Evolutionary conservation across 1,139 yeast species (phyloP).

Genomic region (Geotrichum bryndzae): DNA sequence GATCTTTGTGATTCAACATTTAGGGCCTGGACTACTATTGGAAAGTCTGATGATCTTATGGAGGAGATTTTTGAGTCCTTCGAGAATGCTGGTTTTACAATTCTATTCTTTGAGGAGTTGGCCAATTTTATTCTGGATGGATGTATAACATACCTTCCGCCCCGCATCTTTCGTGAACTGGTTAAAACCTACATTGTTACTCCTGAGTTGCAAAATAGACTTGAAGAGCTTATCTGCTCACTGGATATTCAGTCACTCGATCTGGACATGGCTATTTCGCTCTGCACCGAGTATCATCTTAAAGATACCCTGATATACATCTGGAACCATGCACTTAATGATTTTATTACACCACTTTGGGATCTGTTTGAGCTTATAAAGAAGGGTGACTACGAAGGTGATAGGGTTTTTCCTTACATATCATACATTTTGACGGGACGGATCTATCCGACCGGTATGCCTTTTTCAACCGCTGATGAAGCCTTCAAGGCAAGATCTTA

Average conservation of each 20-base stretch:
- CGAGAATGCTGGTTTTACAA: conserved; percentile 30
- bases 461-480: conserved; percentile 19
- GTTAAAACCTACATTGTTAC: conserved; percentile 45
- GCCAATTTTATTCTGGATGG: conserved; percentile 48
- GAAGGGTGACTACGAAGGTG: conserved; percentile 23
- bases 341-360: conserved; percentile 60
- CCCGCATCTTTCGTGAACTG: conserved; percentile 54
- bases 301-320: conserved; percentile 60
- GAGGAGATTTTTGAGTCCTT: conserved; percentile 51
- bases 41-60: conserved; percentile 40
- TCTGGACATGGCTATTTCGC: conserved; percentile 58
- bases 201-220: conserved; percentile 40
- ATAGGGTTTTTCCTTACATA: conserved; percentile 53
- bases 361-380: conserved; percentile 46
- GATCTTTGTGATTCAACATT: conserved; percentile 38
- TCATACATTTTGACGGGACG: conserved; percentile 69
- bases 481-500: conserved; percentile 40
- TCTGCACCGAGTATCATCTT: conserved; percentile 52
- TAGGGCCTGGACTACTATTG: conserved; percentile 39
- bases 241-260: conserved; percentile 64
- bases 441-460: conserved; percentile 63
- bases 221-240: conserved; percentile 62
- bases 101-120: conserved; percentile 46
- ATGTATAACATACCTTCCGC: conserved; percentile 49
- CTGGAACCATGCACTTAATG: conserved; percentile 60